phyloP scores from a whole-genome alignment of 2,329 filamentous ascomycete species.

The Allantophomopsis lycopodina region DNA sequence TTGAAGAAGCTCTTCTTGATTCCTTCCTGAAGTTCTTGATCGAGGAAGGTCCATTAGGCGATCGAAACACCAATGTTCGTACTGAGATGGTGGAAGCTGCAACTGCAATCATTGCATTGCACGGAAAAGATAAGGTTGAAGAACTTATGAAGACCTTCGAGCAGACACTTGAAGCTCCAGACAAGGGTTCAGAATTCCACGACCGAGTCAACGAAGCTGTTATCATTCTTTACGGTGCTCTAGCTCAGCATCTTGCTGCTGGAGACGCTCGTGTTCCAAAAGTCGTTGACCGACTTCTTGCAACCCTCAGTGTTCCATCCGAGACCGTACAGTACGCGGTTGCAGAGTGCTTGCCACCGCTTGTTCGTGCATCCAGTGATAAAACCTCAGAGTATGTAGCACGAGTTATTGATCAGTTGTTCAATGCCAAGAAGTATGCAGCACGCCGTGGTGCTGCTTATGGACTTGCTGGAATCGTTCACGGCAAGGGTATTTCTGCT shows the following conservation, averaged over 20 bases:
- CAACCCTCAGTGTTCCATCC: slow-evolving; percentile 84
- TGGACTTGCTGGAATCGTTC: slow-evolving; percentile 79
- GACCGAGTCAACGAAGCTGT: slow-evolving; percentile 95
- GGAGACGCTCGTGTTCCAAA: slow-evolving; percentile 82
- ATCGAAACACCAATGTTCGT: slow-evolving; percentile 64
- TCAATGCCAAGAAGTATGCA: slow-evolving; percentile 86
- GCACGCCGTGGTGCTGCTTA: slow-evolving; percentile 86
- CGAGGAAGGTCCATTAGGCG: slow-evolving; percentile 73
- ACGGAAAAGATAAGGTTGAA: slow-evolving; percentile 74
- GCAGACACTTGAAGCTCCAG: slow-evolving; percentile 69
- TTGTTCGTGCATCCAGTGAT: slow-evolving; percentile 70
- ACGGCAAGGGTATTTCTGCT: slow-evolving; percentile 72
- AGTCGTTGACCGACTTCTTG: slow-evolving; percentile 75
- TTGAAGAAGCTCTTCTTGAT: slow-evolving; percentile 57
- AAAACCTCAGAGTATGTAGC: slow-evolving; percentile 71
- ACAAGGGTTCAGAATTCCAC: slow-evolving; percentile 65
- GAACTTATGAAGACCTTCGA: slow-evolving; percentile 89
- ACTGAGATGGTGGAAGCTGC: slow-evolving; percentile 88
- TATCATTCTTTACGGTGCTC: slow-evolving; percentile 90
- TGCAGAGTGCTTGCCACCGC: slow-evolving; percentile 80
- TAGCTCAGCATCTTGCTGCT: slow-evolving; percentile 72
- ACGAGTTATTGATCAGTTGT: slow-evolving; percentile 66
- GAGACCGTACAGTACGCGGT: slow-evolving; percentile 96
- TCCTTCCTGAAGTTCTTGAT: slow-evolving; percentile 78
- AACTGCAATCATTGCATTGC: slow-evolving; percentile 63